Evolutionary conservation across 495 filamentous ascomycete genomes (phyloP).

Genomic region (Penicillium atrosanguineum): DNA sequence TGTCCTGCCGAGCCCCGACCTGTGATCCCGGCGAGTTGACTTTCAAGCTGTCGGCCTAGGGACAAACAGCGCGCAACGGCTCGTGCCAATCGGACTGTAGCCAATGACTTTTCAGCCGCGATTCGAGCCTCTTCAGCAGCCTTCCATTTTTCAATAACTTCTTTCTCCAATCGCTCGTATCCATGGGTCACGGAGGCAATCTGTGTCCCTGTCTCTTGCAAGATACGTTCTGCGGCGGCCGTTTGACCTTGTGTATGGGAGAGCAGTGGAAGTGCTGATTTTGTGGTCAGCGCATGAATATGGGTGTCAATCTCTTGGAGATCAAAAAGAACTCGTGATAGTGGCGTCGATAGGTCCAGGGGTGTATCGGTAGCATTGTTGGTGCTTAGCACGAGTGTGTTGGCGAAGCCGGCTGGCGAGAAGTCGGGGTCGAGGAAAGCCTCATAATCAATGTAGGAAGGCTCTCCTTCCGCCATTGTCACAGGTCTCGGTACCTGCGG

Average conservation of each 20-base stretch:
- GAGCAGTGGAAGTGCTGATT: conserved; percentile 79
- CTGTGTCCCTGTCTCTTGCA: conserved; percentile 71
- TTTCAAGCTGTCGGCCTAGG: conserved; percentile 82
- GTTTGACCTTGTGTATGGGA: conserved; percentile 71
- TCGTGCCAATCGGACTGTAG: conserved; percentile 73
- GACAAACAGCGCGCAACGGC: conserved; percentile 72
- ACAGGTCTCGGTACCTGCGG: neutral
- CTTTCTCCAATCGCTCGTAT: conserved; percentile 77
- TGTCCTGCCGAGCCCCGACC: conserved; percentile 33
- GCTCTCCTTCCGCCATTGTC: conserved; percentile 43
- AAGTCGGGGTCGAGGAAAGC: conserved; percentile 84
- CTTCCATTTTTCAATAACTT: conserved; percentile 78
- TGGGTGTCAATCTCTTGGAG: conserved; percentile 96
- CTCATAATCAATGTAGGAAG: conserved; percentile 96
- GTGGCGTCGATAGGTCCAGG: conserved; percentile 88
- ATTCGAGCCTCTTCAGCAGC: conserved; percentile 73
- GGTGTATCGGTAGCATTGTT: conserved; percentile 90
- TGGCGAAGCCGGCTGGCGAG: conserved; percentile 76
- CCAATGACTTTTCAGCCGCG: conserved; percentile 70
- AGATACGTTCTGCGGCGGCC: conserved; percentile 63
- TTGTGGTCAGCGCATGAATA: conserved; percentile 84
- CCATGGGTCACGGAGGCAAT: conserved; percentile 75
- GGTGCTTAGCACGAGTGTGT: conserved; percentile 80
- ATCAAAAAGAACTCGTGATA: conserved; percentile 94
- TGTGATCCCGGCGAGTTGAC: conserved; percentile 65